These are phyloP conservation scores for Apiospora hydei DNA, from an alignment of 2,329 filamentous ascomycete genomes.

Conservation along the genomic window DNA sequence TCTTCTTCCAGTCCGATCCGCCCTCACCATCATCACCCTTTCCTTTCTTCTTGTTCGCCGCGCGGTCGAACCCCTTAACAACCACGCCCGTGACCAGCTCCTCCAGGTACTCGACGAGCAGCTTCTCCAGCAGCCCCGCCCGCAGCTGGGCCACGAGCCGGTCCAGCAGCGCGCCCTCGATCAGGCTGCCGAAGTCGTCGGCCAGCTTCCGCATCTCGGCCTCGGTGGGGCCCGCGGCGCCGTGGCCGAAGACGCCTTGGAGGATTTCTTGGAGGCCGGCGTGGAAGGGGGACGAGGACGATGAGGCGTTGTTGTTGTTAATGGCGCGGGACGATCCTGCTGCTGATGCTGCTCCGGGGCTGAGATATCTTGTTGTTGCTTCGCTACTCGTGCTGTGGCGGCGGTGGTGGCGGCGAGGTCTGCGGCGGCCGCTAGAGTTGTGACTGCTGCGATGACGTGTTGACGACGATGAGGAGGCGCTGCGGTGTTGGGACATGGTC, in stretches of 20 bases:
- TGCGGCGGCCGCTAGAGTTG: not conserved
- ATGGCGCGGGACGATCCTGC: not conserved
- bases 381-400: not conserved
- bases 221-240: conserved; percentile 21
- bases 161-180: conserved; percentile 22
- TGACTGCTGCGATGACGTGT: not conserved
- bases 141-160: conserved; percentile 23
- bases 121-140: conserved; percentile 24
- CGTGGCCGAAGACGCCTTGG: conserved; percentile 22
- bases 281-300: conserved; percentile 5
- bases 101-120: conserved; percentile 24
- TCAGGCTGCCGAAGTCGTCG: conserved; percentile 23
- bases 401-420: not conserved
- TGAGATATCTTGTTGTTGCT: not conserved
- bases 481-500: not conserved
- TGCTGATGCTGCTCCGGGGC: not conserved
- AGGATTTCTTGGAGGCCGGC: conserved; percentile 25
- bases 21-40: not conserved
- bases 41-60: not conserved
- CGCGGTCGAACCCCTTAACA: not conserved
- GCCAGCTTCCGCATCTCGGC: conserved; percentile 18
- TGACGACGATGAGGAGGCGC: not conserved
- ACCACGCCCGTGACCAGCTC: conserved; percentile 23
- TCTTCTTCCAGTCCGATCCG: conserved; percentile 23
- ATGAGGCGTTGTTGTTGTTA: not conserved